Conservation (phyloP, 495 filamentous ascomycete species). For the Polyplosphaeria fusca region DNA sequence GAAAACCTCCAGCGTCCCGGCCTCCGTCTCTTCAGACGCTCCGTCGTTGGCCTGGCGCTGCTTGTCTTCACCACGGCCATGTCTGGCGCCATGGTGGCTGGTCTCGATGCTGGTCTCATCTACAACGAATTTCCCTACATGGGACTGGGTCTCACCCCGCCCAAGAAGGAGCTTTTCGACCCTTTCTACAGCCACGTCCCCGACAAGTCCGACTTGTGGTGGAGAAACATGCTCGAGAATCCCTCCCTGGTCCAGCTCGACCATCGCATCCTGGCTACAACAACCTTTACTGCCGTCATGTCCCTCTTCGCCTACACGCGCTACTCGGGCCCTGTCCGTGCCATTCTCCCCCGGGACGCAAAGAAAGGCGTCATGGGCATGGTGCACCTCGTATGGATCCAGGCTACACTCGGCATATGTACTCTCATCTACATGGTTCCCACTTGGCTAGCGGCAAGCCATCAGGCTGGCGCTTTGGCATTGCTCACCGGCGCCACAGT, state of each 20-base stretch:
- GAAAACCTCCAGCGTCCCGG: slow-evolving; percentile 59
- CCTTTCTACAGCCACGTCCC: slow-evolving; percentile 77
- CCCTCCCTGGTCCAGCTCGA: slow-evolving; percentile 91
- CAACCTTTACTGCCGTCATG: slow-evolving; percentile 79
- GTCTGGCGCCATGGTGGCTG: slow-evolving; percentile 90
- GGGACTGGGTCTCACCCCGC: slow-evolving; percentile 78
- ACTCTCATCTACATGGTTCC: slow-evolving; percentile 93
- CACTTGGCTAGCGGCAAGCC: slow-evolving; percentile 78
- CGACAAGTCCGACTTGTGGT: slow-evolving; percentile 78
- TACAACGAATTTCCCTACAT: slow-evolving; percentile 98
- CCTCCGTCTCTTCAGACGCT: slow-evolving; percentile 68
- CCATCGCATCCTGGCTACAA: slow-evolving; percentile 86
- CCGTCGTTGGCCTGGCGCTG: slow-evolving; percentile 64
- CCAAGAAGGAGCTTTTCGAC: slow-evolving; percentile 75
- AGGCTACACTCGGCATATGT: slow-evolving; percentile 80
- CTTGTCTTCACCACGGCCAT: slow-evolving; percentile 87
- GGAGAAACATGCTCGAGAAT: slow-evolving; percentile 97
- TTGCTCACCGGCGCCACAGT: slow-evolving; percentile 78
- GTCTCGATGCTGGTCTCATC: slow-evolving; percentile 91
- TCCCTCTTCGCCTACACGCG: slow-evolving; percentile 73
- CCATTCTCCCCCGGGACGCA: slow-evolving; percentile 60
- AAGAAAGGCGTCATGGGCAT: slow-evolving; percentile 73
- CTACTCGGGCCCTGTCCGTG: slow-evolving; percentile 58
- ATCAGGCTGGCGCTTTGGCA: slow-evolving; percentile 88
- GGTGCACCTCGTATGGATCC: slow-evolving; percentile 75